Evolutionary conservation across 2,329 filamentous ascomycete genomes (phyloP).

Genomic region (Cladosporium sp.): DNA sequence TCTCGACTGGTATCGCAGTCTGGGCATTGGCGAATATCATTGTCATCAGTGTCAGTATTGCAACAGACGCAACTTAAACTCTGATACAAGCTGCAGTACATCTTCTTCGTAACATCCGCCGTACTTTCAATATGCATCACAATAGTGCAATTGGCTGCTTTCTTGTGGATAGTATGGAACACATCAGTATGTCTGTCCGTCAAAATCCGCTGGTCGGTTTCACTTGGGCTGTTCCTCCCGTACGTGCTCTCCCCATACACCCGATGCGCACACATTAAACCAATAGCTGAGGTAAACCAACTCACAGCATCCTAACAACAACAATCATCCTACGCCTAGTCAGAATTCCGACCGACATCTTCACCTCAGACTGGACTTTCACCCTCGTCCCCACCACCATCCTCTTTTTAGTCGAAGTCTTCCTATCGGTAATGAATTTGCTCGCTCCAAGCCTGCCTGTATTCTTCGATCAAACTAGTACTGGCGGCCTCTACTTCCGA

Average conservation of each 20-base stretch:
- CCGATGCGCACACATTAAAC: too few relatives aligned
- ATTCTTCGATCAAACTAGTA: constrained; percentile 23
- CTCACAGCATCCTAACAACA: not conserved
- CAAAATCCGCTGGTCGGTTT: constrained; percentile 12
- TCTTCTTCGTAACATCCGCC: not conserved
- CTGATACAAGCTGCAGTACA: not conserved
- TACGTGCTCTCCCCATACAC: constrained; percentile 7
- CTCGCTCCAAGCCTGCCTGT: constrained; percentile 31
- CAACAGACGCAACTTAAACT: not conserved
- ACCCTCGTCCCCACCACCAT: constrained; percentile 46
- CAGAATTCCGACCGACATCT: constrained; percentile 83
- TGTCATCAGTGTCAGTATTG: not conserved
- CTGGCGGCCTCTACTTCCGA: constrained; percentile 11
- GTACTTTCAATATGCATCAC: not conserved
- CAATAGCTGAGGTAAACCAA: not conserved
- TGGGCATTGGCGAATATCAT: constrained; percentile 4
- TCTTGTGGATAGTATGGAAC: constrained; percentile 14
- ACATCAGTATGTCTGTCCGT: not conserved
- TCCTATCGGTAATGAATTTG: constrained; percentile 27
- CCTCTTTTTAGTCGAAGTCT: constrained; percentile 35
- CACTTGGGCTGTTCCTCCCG: constrained; percentile 13
- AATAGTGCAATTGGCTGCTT: constrained; percentile 2
- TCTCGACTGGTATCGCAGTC: constrained; percentile 1
- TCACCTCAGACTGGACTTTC: constrained; percentile 63
- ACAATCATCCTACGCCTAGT: constrained; percentile 32